Conservation (phyloP, 1,139 yeast genomes). For the Blastobotrys elegans region DNA sequence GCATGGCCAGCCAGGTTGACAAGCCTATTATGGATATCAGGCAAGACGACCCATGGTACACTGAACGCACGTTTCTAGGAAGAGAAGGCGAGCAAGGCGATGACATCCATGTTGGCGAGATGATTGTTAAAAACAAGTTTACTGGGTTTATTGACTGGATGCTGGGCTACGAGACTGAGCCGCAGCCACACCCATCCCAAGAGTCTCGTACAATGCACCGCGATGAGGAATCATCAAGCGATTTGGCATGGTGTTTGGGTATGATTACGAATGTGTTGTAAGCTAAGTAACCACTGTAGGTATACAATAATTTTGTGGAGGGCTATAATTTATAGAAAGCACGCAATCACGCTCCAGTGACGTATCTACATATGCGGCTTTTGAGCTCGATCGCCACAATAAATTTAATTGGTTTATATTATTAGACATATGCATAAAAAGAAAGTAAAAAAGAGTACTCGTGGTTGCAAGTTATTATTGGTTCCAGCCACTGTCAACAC, state of each 20-base stretch:
- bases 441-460: not conserved
- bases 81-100: slow-evolving; percentile 17
- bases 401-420: not conserved
- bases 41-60: slow-evolving; percentile 14
- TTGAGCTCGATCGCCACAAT: not conserved
- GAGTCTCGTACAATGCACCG: slow-evolving; percentile 19
- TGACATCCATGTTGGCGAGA: slow-evolving; percentile 18
- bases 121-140: slow-evolving; percentile 19
- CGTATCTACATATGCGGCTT: not conserved
- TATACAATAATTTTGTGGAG: too few species aligned
- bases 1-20: slow-evolving; percentile 12
- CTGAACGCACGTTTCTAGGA: slow-evolving; percentile 15
- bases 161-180: slow-evolving; percentile 19
- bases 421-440: not conserved
- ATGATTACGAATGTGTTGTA: slow-evolving; percentile 8
- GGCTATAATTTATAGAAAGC: not conserved
- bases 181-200: slow-evolving; percentile 12
- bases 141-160: slow-evolving; percentile 28
- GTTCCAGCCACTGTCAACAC: not conserved
- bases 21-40: slow-evolving; percentile 11
- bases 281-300: not conserved
- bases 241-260: slow-evolving; percentile 25
- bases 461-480: not conserved
- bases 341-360: too few species aligned
- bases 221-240: slow-evolving; percentile 21